Evolutionary conservation across 1,139 yeast species (phyloP).

Genomic region (Blastobotrys illinoisensis): DNA sequence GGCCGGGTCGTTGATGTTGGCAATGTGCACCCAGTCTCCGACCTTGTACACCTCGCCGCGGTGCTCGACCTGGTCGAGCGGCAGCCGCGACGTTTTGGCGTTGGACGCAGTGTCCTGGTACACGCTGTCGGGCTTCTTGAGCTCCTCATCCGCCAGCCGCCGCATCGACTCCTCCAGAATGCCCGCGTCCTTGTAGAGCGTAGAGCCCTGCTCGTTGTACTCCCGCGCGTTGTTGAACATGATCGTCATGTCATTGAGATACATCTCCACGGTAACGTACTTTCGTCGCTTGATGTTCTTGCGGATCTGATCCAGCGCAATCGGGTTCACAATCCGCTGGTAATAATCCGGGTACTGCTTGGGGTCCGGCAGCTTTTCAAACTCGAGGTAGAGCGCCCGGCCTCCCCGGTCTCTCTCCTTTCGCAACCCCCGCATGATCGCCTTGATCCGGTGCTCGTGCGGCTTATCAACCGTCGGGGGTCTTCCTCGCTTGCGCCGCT

Average conservation of each 20-base stretch:
- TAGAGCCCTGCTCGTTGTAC: slow-evolving; percentile 55
- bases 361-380: slow-evolving; percentile 79
- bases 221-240: slow-evolving; percentile 72
- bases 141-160: slow-evolving; percentile 59
- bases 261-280: slow-evolving; percentile 68
- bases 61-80: slow-evolving; percentile 68
- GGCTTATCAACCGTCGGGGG: slow-evolving; percentile 96
- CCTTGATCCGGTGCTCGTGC: slow-evolving; percentile 85
- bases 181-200: slow-evolving; percentile 54
- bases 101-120: slow-evolving; percentile 56
- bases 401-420: slow-evolving; percentile 49
- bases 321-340: slow-evolving; percentile 57
- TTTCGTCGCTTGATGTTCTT: slow-evolving; percentile 82
- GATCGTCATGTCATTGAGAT: slow-evolving; percentile 67
- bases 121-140: slow-evolving; percentile 76
- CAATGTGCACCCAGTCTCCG: slow-evolving; percentile 92
- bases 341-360: slow-evolving; percentile 65
- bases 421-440: slow-evolving; percentile 73
- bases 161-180: slow-evolving; percentile 59
- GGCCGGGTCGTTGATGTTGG: slow-evolving; percentile 78
- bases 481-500: slow-evolving; percentile 78
- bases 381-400: slow-evolving; percentile 49
- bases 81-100: slow-evolving; percentile 56
- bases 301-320: slow-evolving; percentile 75
- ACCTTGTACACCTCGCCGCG: slow-evolving; percentile 71